A percentile compares a stretch with the other conserved stretches of the same genome.
These are phyloP conservation scores for Angomonas deanei DNA, from an alignment of 208 protist species.

Conservation along the genomic window DNA sequence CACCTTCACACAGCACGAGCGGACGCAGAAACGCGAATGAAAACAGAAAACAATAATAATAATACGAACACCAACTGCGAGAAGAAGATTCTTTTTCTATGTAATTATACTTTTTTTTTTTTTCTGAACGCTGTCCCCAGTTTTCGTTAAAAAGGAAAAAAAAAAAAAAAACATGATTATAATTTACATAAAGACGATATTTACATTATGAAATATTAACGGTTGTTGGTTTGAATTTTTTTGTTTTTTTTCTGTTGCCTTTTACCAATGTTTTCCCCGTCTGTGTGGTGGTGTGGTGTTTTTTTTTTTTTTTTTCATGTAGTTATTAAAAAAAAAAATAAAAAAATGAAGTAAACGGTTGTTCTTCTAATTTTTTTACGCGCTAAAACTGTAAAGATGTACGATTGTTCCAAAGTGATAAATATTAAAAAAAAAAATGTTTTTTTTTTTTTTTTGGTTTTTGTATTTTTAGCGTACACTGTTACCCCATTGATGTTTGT, in stretches of 20 bases:
- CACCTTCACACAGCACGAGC: no score
- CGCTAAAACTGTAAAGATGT: not conserved
- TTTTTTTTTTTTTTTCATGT: not conserved
- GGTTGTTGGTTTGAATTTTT: not conserved
- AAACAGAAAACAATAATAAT: no score
- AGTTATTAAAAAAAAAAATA: no score
- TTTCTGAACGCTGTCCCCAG: no score
- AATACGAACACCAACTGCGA: no score
- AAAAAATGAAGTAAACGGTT: no score
- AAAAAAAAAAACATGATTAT: not conserved
- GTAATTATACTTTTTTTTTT: no score
- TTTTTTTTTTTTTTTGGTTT: conserved; percentile 8
- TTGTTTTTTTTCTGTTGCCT: not conserved
- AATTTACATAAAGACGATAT: not conserved
- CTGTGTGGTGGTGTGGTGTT: not conserved
- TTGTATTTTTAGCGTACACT: not conserved
- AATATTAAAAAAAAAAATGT: not conserved
- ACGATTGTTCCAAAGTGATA: no score
- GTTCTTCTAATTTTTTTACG: no score
- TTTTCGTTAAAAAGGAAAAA: no score
- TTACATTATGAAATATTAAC: not conserved
- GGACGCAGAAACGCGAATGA: no score
- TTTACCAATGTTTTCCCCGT: not conserved
- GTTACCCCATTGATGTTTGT: not conserved
- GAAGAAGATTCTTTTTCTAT: no score